phyloP scores from a whole-genome alignment of 2,329 filamentous ascomycete genomes.

The Diaporthe sp. region DNA sequence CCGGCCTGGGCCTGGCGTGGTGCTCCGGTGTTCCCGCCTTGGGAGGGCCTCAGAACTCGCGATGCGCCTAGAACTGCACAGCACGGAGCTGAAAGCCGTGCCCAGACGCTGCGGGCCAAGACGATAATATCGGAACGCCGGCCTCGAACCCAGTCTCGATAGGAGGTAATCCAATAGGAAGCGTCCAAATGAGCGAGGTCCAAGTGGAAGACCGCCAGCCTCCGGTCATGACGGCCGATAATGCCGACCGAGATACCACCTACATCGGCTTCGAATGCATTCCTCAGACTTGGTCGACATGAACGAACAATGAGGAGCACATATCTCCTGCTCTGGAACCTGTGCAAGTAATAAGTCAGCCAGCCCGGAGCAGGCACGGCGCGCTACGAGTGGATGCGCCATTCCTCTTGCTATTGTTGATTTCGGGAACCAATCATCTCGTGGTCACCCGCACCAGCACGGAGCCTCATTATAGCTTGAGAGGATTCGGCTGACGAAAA shows the following conservation, averaged over 20 bases:
- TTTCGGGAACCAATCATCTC: background rate
- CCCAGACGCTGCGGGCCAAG: constrained; percentile 9
- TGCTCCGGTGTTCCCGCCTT: background rate
- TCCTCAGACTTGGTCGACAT: background rate
- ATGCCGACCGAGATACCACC: background rate
- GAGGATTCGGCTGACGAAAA: background rate
- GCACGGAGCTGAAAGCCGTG: background rate
- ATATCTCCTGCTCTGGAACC: no score
- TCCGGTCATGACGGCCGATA: background rate
- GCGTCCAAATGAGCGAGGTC: background rate
- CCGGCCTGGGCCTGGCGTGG: background rate
- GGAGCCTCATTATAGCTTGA: background rate
- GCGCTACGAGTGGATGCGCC: background rate
- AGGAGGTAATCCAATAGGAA: background rate
- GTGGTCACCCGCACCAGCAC: background rate
- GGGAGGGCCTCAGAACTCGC: background rate
- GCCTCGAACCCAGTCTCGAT: background rate
- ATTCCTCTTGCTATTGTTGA: background rate
- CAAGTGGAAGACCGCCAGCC: background rate
- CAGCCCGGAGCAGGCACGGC: background rate
- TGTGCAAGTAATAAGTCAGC: background rate
- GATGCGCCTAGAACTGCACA: background rate
- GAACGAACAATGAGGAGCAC: background rate
- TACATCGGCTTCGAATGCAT: background rate
- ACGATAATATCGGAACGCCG: background rate